Base-by-base conservation (phyloP, 2,329 filamentous ascomycete genomes). In the Zopfia rhizophila region DNA sequence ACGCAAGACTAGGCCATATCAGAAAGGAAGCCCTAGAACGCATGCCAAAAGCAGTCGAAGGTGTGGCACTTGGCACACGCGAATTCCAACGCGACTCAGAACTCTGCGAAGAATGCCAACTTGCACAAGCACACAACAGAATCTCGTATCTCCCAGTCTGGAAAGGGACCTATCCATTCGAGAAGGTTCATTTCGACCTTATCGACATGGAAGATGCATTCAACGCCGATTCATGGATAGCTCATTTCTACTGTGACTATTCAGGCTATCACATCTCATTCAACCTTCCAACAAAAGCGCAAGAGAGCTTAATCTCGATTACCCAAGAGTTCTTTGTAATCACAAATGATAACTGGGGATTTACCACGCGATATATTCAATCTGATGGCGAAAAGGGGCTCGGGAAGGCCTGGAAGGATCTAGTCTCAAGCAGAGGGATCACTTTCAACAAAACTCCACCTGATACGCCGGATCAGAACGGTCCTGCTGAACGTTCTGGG, bases 401-500 rank as follows among this genome's bases (percentile, higher is more conserved):
- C n/a, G n/a, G n/a, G n/a, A n/a, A n/a, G n/a, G n/a, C n/a, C n/a
- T n/a, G n/a, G n/a, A n/a, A n/a, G n/a, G n/a, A n/a, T n/a, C n/a
- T n/a, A n/a, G n/a, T n/a, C 24, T 27, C 8, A 27, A 27, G 8
- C 24, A 38, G 25, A 23, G 43, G 37, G 5, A 42, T 47, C 21
- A 47, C 38, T 28, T 41, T 47, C 19, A 29, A 24, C 11, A 36
- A 27, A 16, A 41, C 43, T 25, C 36, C 28, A 17, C 36, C 43
- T 18, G 37, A 47, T 25, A 47, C 43, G 31, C 43, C 13, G 27
- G 35, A 31, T 13, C 38, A 47, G 43, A 47, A 47, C 37, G 43
- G 43, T 25, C 27, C 17, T 35, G 43, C 43, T n/a, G 38, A 47
- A 33, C 43, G 37, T 42, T 47, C 43, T 41, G 25, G 43, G 43